phyloP scores from a whole-genome alignment of 352 stramenopile genomes.

The Aphanomyces invadans region DNA sequence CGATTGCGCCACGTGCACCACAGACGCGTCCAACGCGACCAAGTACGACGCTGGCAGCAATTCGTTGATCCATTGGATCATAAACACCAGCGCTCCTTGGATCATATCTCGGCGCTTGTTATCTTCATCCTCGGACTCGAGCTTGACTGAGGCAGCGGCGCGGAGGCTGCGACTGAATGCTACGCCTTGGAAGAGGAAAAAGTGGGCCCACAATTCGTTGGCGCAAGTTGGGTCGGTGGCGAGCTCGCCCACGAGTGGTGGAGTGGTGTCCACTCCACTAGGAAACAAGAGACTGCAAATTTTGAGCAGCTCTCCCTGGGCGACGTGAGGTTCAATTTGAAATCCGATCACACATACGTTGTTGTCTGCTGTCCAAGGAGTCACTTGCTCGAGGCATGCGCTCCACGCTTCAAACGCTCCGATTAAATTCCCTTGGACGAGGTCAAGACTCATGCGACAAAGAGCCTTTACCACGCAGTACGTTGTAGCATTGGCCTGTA shows the following conservation, averaged over 20 bases:
- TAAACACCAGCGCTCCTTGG: slow-evolving; percentile 8
- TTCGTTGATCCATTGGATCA: slow-evolving; percentile 17
- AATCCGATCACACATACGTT: neutral
- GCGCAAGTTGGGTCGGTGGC: neutral
- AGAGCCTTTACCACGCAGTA: neutral
- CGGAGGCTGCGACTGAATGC: slow-evolving; percentile 2
- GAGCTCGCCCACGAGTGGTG: slow-evolving; percentile 1
- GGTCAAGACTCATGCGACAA: neutral
- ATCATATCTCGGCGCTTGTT: neutral
- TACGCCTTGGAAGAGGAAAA: slow-evolving; percentile 21
- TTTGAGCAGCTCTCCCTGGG: neutral
- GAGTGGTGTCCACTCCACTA: neutral
- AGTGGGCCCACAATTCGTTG: slow-evolving; percentile 7
- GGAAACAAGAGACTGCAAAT: slow-evolving; percentile 16
- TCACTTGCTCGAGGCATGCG: neutral
- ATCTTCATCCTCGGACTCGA: neutral
- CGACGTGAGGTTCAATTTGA: no score
- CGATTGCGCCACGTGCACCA: slow-evolving; percentile 1
- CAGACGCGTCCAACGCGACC: neutral
- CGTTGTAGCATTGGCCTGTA: neutral
- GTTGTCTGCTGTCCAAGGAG: neutral
- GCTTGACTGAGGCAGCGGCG: no score
- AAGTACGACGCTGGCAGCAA: neutral
- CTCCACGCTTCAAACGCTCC: slow-evolving; percentile 21
- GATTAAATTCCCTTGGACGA: slow-evolving; percentile 12